Evolutionary conservation across 495 filamentous ascomycete species (phyloP), one percentile per base, ranked within the genome.

Genomic region (Neurospora discreta): DNA sequence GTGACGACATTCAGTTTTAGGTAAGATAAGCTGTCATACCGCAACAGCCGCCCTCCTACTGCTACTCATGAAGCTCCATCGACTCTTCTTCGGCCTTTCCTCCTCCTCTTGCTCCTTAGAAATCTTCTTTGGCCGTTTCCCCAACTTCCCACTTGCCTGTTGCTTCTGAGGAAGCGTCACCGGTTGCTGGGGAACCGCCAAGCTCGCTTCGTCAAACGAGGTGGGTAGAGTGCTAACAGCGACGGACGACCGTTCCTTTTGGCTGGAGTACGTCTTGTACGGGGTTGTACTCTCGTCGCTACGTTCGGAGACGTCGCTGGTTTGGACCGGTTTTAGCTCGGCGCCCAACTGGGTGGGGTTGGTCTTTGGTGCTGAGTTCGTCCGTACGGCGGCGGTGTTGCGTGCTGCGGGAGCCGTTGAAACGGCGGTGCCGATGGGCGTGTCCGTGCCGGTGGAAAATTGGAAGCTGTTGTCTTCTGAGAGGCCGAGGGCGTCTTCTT

Each of bases 61-160:
- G 36, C 71, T 74, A 39, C 74, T 72, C 70, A 73, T 41, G 26
- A 77, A 68, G 40, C 76, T 77, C 76, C 76, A 79, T 20, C 76
- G 71, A 39, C 69, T 78, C 74, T 72, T 78, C 71, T 76, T 79
- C 1, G 60, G 68, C 43, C 9, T 46, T n/a, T 44, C 46, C 38
- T 44, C 39, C 33, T 5, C 33, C 5, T 36, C 33, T n/a, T n/a
- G n/a, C 39, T 39, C 36, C 13, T 58, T 36, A 6, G 75, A 40
- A 11, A 11, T 41, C 5, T 11, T 68, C 71, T 80, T 79, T 69
- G 70, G 74, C 39, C 77, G 76, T 74, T 79, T 81, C 44, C 73
- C 67, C 39, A 71, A 39, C 70, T 76, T 76, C 33, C 33, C 33
- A 36, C 3, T 36, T 5, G 72, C 44, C 20, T 68, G 38, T 4